A percentile compares a stretch with the other conserved stretches of the same genome.
Evolutionary conservation across 192 early-diverging fungal genomes (phyloP).

Genomic region (Physocladia obscura): DNA sequence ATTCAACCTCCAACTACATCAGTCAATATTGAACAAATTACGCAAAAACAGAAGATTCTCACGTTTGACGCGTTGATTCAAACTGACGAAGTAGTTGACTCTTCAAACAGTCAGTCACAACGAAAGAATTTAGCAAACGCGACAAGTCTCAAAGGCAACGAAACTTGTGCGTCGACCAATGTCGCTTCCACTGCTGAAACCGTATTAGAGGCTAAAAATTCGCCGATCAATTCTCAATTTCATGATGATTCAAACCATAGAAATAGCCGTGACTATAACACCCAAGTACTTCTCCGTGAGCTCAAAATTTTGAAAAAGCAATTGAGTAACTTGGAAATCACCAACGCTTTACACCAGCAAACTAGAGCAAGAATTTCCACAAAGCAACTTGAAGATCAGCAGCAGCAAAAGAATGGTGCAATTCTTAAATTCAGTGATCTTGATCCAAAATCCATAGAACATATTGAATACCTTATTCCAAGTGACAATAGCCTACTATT

Average conservation of each 20-base stretch:
- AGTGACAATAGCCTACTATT: not conserved
- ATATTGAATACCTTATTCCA: not conserved
- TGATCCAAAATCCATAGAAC: not conserved
- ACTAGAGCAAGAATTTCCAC: not conserved
- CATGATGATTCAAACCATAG: not conserved
- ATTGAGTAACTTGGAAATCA: not conserved
- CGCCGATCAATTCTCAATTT: not conserved
- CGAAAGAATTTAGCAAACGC: not conserved
- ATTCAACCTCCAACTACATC: not conserved
- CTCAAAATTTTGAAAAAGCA: not conserved
- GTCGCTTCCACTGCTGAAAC: not conserved
- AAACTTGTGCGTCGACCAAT: not conserved
- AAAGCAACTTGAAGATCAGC: not conserved
- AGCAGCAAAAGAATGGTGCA: too few species aligned
- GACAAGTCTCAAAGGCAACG: not conserved
- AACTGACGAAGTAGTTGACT: not conserved
- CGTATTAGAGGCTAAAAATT: not conserved
- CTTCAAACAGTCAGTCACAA: too few species aligned
- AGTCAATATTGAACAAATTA: too few species aligned
- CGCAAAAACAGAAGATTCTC: not conserved
- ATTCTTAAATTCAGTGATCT: not conserved
- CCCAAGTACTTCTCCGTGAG: not conserved
- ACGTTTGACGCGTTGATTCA: constrained; percentile 7
- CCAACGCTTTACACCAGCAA: not conserved
- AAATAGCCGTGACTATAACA: too few species aligned